phyloP scores from a whole-genome alignment of 192 early-diverging fungal genomes.

The Dimargaris cristalligena region DNA sequence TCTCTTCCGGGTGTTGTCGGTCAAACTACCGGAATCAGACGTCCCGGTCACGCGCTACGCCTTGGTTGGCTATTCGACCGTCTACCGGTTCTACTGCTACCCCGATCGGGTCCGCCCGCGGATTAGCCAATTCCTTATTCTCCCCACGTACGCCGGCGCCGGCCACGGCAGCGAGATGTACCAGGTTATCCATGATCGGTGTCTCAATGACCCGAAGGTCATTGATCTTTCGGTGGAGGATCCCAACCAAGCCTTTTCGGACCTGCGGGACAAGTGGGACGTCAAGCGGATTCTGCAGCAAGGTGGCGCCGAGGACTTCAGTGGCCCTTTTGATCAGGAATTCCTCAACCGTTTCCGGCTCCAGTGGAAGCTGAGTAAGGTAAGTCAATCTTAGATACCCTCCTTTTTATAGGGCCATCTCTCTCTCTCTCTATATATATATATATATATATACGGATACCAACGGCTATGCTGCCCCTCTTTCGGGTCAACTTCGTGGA shows the following conservation, averaged over 20 bases:
- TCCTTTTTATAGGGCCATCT: too few species aligned
- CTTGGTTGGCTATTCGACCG: constrained; percentile 68
- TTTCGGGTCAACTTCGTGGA: too few species aligned
- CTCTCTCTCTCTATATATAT: too few species aligned
- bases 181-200: constrained; percentile 31
- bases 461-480: too few species aligned
- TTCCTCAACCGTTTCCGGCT: constrained; percentile 29
- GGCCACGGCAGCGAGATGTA: constrained; percentile 73
- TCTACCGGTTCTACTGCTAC: constrained; percentile 74
- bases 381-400: too few species aligned
- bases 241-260: constrained; percentile 75
- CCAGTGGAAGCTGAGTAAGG: constrained; percentile 62
- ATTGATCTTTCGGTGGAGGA: constrained; percentile 61
- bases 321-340: constrained; percentile 36
- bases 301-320: constrained; percentile 38
- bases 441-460: too few species aligned
- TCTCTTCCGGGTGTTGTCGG: constrained; percentile 36
- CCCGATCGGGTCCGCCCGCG: constrained; percentile 61
- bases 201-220: constrained; percentile 11
- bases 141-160: constrained; percentile 71
- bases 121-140: constrained; percentile 89
- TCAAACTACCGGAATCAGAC: too few species aligned
- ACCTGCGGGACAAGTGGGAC: constrained; percentile 76
- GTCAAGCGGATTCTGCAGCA: constrained; percentile 38
- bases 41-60: constrained; percentile 34